Conservation (phyloP, 2,329 filamentous ascomycete genomes). For the Pseudogymnoascus sp. region DNA sequence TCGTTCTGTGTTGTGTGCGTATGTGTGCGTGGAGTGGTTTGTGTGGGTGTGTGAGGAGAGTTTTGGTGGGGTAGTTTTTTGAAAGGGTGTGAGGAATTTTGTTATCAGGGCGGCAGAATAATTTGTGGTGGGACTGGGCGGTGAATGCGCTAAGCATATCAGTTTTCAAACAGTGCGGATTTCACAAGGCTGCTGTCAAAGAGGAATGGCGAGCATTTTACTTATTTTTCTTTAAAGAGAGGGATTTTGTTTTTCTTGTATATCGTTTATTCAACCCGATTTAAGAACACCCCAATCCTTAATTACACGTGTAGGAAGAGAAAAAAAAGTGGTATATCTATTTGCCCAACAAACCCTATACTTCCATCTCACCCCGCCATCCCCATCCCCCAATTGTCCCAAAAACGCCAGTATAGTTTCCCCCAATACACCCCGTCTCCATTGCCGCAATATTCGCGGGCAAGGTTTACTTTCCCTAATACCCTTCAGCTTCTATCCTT, state of each 20-base stretch:
- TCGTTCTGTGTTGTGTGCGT: too few species aligned
- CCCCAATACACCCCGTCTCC: background rate
- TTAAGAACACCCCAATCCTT: background rate
- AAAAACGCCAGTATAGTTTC: background rate
- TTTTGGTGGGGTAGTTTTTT: background rate
- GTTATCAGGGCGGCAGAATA: background rate
- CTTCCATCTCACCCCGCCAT: background rate
- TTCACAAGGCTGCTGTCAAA: too few species aligned
- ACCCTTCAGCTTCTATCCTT: background rate
- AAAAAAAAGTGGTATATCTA: slow-evolving; percentile 1
- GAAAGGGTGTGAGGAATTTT: background rate
- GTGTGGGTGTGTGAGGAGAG: background rate
- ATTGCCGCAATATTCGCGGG: background rate
- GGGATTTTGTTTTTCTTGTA: background rate
- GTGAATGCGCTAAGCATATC: background rate
- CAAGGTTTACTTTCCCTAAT: background rate
- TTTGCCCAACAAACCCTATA: background rate
- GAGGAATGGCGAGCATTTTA: too few species aligned
- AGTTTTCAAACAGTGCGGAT: background rate
- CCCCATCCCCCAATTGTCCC: background rate
- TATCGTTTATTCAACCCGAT: background rate
- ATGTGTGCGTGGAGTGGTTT: too few species aligned
- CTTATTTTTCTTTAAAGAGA: background rate
- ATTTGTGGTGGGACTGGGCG: background rate
- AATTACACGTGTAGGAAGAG: background rate